Base-by-base conservation (phyloP, 1,284 basidiomycete genomes). In the Pholiota adiposa region DNA sequence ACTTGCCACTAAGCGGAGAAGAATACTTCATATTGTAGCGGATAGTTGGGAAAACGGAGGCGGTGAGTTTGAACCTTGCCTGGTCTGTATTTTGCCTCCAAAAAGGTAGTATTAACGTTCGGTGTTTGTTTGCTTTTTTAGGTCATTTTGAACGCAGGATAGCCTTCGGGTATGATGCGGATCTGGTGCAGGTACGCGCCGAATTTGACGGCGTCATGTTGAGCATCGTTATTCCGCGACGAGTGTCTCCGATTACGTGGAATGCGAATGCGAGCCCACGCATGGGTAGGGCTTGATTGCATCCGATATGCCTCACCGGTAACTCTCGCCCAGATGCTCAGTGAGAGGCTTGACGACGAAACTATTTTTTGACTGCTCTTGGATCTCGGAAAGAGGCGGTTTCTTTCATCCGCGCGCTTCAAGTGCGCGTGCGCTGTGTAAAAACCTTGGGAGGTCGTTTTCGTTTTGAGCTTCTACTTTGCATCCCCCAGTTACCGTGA, bases 31-130 rank as follows among this genome's bases (percentile, higher is more conserved):
- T 69, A 81, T 94, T 58, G 86, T 92, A n/a, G 92, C 92, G 8
- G 90, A 94, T 74, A 86, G 85, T 16, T 94, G 91, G 90, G 89
- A 89, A 59, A 83, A 84, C 25, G 83, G 81, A 34, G 90, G 90
- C 65, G 86, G 75, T 75, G 23, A 63, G 75, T 67, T 16, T 11
- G 54, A 48, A 36, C 27, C 38, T 33, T 52, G 6, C 5, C 18
- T 43, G 19, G 19, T 11, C 44, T 46, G 19, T 46, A 27, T 51
- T 18, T 6, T 21, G 25, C 21, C 49, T n/a, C 21, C 38, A 36
- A 19, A 12, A 41, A 46, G 14, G 3, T 27, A 40, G 25, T 34
- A 33, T 21, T 49, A 8, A 49, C 31, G 50, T 12, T 59, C 51
- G 44, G 56, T 48, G 40, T 23, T 60, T 8, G 5, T 31, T 41